Base-by-base conservation (phyloP, 192 early-diverging fungal genomes). In the Endogone sp. region DNA sequence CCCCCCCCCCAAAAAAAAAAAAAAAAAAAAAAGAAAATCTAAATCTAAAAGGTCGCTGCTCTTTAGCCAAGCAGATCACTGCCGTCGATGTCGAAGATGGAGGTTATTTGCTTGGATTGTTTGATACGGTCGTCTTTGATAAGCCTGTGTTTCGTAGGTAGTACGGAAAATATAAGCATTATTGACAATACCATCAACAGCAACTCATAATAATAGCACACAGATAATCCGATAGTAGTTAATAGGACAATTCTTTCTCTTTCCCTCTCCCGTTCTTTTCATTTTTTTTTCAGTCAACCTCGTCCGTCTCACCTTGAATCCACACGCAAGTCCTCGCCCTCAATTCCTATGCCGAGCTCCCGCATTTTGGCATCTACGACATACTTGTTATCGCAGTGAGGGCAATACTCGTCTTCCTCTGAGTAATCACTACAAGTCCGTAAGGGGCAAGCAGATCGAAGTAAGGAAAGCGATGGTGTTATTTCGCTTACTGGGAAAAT, bases 311-410 rank as follows among this genome's bases (percentile, higher is more conserved):
- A 85, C 75, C 87, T 84, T 63, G 76, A 77, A 63, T 91, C 87
- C 66, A 93, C 76, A 65, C 97, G 89, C 22, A 91, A 84, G 73
- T 99, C 97, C 26, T 94, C 95, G 30, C 95, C 95, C 79, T 99
- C 97, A 67, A 99, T 89, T 31, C 91, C 92, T 59, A 99, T 66
- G 3, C 82, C 90, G 70, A 94, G 89, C 54, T 86, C 81, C 2
- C 95, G 95, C 0, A 89, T 94, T 71, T 95, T 89, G 21, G 97
- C 97, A 24, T 96, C 95, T 54, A 99, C 72, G 57, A 99, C 89
- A 70, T 90, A 99, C 65, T 98, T 92, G 85, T 99, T 99, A 74
- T 98, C 97, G 82, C 97, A 99, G 71, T 97, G 89, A 31, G 97
- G 97, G 71, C 97, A 99, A 81, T 88, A 99, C 74, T 99, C 97